A percentile compares a stretch with the other conserved stretches of the same genome.
Evolutionary conservation across 352 stramenopile genomes (phyloP).

Genomic region (Blastocystis sp.): DNA sequence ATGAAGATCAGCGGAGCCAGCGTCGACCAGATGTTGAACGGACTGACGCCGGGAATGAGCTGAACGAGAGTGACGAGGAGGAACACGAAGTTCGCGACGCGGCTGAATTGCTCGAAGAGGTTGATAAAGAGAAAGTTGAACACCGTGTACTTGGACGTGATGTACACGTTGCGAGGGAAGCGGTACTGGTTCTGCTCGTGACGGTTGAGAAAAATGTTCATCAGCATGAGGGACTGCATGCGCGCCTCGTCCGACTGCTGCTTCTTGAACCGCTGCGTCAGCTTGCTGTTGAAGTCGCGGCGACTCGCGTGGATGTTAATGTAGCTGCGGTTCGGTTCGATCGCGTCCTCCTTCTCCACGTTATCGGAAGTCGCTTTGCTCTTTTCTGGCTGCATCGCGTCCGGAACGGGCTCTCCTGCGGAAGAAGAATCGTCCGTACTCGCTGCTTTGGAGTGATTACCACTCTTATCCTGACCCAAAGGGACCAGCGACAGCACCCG

Average conservation of each 20-base stretch:
- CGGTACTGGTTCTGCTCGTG: slow-evolving; percentile 50
- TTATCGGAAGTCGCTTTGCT: background rate
- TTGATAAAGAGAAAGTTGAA: slow-evolving; percentile 86
- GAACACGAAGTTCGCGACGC: slow-evolving; percentile 87
- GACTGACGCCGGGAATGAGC: slow-evolving; percentile 80
- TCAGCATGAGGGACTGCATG: slow-evolving; percentile 27
- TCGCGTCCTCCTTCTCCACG: background rate
- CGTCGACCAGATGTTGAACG: slow-evolving; percentile 86
- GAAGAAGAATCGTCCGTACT: background rate
- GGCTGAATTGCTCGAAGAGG: slow-evolving; percentile 86
- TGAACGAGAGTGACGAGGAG: slow-evolving; percentile 86
- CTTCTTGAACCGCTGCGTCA: slow-evolving; percentile 3
- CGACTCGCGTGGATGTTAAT: slow-evolving; percentile 43
- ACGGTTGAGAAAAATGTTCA: slow-evolving; percentile 61
- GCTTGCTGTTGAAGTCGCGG: background rate
- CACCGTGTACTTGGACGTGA: slow-evolving; percentile 84
- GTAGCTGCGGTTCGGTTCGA: slow-evolving; percentile 7
- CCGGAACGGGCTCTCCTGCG: background rate
- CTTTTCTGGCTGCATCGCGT: background rate
- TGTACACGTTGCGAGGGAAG: slow-evolving; percentile 72
- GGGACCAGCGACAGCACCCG: slow-evolving; percentile 35
- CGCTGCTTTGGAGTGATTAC: background rate
- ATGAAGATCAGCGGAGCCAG: slow-evolving; percentile 83
- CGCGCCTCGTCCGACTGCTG: slow-evolving; percentile 47
- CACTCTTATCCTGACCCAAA: background rate